Percentiles rank a stretch among this genome's conserved stretches.
Evolutionary conservation across 441 rosid genomes (phyloP).

Genomic region (Erodium texanum): DNA sequence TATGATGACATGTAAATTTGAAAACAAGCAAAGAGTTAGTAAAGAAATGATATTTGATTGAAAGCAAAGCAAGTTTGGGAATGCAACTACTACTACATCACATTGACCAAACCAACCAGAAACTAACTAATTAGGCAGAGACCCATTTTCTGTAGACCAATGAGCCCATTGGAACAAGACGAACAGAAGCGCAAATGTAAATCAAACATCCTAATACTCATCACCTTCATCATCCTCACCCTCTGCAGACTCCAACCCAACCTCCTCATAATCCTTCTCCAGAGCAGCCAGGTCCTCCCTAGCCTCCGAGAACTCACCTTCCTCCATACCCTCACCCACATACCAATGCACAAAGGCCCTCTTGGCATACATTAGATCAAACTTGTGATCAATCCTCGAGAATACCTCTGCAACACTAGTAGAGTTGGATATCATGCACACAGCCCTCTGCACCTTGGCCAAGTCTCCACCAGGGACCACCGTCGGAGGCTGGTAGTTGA

Average conservation of each 20-base stretch:
- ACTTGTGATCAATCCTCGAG: not conserved
- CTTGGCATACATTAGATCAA: not conserved
- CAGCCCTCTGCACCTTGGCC: not conserved
- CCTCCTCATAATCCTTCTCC: slow-evolving; percentile 23
- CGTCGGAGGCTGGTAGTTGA: slow-evolving; percentile 24
- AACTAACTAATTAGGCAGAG: not conserved
- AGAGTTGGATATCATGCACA: not conserved
- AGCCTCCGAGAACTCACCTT: slow-evolving; percentile 23
- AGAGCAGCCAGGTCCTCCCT: slow-evolving; percentile 24
- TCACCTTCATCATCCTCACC: slow-evolving; percentile 21
- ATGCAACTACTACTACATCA: no score
- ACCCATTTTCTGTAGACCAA: not conserved
- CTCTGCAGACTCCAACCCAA: slow-evolving; percentile 22
- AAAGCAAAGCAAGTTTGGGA: no score
- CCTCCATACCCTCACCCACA: slow-evolving; percentile 25
- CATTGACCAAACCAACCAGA: not conserved
- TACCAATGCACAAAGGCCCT: slow-evolving; percentile 18
- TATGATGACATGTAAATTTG: no score
- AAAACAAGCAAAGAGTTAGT: no score
- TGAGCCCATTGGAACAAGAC: not conserved
- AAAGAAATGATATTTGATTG: no score
- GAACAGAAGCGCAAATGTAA: no score
- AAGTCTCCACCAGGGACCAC: slow-evolving; percentile 23
- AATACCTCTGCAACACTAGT: slow-evolving; percentile 17
- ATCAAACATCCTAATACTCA: slow-evolving; percentile 8